Conservation (phyloP, 2,329 filamentous ascomycete species). For the Phoma herbarum region DNA sequence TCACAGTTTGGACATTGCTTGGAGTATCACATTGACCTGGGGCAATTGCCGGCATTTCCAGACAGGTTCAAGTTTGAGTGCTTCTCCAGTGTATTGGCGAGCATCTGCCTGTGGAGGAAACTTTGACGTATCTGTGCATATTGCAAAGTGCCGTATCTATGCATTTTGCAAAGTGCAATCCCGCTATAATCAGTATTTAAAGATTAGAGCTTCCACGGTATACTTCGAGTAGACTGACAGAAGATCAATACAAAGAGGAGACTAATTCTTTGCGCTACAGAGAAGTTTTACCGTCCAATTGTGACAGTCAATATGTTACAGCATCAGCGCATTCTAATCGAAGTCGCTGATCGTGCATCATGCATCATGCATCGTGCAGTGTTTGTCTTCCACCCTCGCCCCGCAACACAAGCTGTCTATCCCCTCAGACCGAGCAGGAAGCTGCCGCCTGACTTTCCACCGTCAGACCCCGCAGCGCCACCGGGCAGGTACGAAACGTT, state of each 20-base stretch:
- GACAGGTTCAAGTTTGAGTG: neutral
- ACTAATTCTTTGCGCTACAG: conserved; percentile 47
- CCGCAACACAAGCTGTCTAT: conserved; percentile 20
- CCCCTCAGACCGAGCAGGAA: conserved; percentile 72
- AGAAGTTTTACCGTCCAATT: conserved; percentile 28
- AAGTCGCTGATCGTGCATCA: conserved; percentile 37
- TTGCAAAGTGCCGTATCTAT: neutral
- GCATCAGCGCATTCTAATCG: conserved; percentile 26
- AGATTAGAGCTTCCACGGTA: neutral
- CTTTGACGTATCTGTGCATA: neutral
- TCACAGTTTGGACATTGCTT: neutral
- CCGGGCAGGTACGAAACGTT: conserved; percentile 95
- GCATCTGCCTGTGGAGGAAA: neutral
- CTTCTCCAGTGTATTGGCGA: neutral
- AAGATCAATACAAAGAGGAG: conserved; percentile 41
- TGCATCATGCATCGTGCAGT: conserved; percentile 34
- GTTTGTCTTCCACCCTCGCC: conserved; percentile 5
- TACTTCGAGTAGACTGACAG: neutral
- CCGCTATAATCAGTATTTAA: neutral
- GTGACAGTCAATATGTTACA: conserved; percentile 45
- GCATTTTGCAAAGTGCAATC: neutral
- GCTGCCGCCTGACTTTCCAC: conserved; percentile 68
- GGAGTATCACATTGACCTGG: neutral
- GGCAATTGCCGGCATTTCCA: neutral
- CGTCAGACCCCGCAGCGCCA: conserved; percentile 64